Percentiles rank a stretch among this genome's conserved stretches.
phyloP scores from a whole-genome alignment of 108 stramenopile genomes.

The Pseudonitzschia delicatissima region DNA sequence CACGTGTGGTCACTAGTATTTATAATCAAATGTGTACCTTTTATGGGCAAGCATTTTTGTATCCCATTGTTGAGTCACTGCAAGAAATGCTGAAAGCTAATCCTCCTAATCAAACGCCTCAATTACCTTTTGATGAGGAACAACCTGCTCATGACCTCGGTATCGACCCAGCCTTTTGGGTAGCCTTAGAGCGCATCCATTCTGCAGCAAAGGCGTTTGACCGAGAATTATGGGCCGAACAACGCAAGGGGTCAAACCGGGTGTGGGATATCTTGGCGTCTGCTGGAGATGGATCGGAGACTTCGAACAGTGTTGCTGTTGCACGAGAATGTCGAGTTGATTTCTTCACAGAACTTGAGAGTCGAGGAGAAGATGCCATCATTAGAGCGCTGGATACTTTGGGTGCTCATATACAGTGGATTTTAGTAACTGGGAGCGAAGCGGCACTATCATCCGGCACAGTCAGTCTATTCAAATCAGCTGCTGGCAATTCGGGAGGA shows the following conservation, averaged over 20 bases:
- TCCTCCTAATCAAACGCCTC: constrained; percentile 63
- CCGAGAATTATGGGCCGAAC: constrained; percentile 83
- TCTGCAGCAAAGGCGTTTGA: constrained; percentile 85
- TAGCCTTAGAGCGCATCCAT: constrained; percentile 73
- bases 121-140: constrained; percentile 80
- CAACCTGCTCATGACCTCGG: constrained; percentile 75
- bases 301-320: constrained; percentile 43
- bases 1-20: constrained; percentile 76
- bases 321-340: constrained; percentile 60
- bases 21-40: constrained; percentile 84
- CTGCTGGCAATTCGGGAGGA: constrained; percentile 55
- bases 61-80: constrained; percentile 71
- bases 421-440: constrained; percentile 76
- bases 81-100: constrained; percentile 59
- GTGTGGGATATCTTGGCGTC: constrained; percentile 75
- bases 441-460: constrained; percentile 59
- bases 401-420: constrained; percentile 83
- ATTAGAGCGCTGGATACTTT: constrained; percentile 71
- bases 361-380: constrained; percentile 76
- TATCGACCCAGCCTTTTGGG: constrained; percentile 80
- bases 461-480: constrained; percentile 53
- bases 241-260: constrained; percentile 63
- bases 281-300: constrained; percentile 39
- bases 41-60: constrained; percentile 75
- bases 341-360: constrained; percentile 78